A percentile compares a stretch with the other conserved stretches of the same genome.
These are phyloP conservation scores for Globisporangium mamillatum DNA, from an alignment of 352 stramenopile genomes.

Conservation along the genomic window DNA sequence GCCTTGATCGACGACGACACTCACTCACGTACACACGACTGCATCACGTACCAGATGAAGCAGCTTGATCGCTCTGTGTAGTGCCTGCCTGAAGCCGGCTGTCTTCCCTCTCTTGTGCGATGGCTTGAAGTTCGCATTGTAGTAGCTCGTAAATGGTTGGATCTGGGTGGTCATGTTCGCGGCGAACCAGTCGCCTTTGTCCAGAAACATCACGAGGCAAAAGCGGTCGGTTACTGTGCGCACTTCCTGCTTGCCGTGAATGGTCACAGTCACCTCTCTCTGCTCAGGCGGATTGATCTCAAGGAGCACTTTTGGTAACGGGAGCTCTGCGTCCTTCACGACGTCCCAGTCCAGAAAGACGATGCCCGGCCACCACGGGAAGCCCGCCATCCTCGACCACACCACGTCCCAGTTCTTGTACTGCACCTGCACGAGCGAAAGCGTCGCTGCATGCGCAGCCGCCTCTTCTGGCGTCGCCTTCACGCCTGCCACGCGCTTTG, in stretches of 20 bases:
- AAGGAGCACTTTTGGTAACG: slow-evolving; percentile 36
- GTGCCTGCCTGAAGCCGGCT: slow-evolving; percentile 26
- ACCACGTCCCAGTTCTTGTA: slow-evolving; percentile 78
- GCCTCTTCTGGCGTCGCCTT: slow-evolving; percentile 22
- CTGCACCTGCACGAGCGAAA: slow-evolving; percentile 42
- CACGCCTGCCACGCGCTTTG: slow-evolving; percentile 23
- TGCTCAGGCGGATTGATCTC: slow-evolving; percentile 38
- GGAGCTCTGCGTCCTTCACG: slow-evolving; percentile 38
- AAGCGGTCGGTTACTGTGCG: slow-evolving; percentile 12
- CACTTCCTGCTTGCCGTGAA: slow-evolving; percentile 21
- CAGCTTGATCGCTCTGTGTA: slow-evolving; percentile 33
- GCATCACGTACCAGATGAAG: slow-evolving; percentile 41
- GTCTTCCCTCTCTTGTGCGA: slow-evolving; percentile 19
- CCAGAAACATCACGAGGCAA: slow-evolving; percentile 62
- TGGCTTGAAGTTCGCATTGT: slow-evolving; percentile 29
- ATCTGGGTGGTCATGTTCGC: slow-evolving; percentile 40
- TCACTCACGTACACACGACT: not conserved
- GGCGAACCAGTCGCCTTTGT: slow-evolving; percentile 62
- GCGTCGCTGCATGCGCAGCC: slow-evolving; percentile 18
- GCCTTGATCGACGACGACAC: not conserved
- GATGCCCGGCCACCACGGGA: slow-evolving; percentile 78
- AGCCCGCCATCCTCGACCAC: slow-evolving; percentile 67
- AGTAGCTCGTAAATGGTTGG: slow-evolving; percentile 54
- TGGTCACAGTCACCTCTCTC: slow-evolving; percentile 12
- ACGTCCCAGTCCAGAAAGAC: slow-evolving; percentile 67